phyloP scores from a whole-genome alignment of 148 eudicot genomes.

The Polygonum maritimum region DNA sequence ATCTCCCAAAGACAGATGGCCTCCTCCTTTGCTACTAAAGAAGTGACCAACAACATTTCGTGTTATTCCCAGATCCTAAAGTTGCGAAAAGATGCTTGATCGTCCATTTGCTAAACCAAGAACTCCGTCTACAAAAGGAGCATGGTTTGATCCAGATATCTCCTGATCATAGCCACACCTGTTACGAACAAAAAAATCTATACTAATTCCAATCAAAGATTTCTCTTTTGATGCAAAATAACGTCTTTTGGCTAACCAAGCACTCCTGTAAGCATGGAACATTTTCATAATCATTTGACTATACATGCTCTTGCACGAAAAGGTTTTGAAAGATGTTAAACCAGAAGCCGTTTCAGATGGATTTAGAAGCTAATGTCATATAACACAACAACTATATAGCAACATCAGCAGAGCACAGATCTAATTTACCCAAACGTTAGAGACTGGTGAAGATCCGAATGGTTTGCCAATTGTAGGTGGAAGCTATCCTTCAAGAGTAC shows the following conservation, averaged over 20 bases:
- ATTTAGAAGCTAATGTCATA: not conserved
- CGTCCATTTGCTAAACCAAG: constrained; percentile 64
- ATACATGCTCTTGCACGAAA: not conserved
- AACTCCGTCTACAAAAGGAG: constrained; percentile 83
- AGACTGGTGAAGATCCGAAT: constrained; percentile 31
- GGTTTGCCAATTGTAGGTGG: constrained; percentile 43
- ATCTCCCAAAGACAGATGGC: constrained; percentile 75
- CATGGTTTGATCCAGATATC: constrained; percentile 29
- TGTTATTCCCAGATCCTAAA: constrained; percentile 35
- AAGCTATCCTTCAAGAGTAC: constrained; percentile 60
- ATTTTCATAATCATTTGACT: not conserved
- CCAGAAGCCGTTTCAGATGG: not conserved
- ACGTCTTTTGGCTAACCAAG: too few species aligned
- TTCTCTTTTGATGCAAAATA: too few species aligned
- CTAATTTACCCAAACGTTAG: constrained; percentile 66
- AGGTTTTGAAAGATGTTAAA: not conserved
- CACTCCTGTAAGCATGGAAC: constrained; percentile 46
- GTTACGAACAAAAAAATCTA: not conserved
- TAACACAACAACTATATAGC: not conserved
- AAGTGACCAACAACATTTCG: constrained; percentile 79
- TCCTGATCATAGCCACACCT: constrained; percentile 95
- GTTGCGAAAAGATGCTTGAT: constrained; percentile 63
- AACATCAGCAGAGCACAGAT: not conserved
- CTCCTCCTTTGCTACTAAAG: constrained; percentile 70
- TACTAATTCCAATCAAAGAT: too few species aligned